Conservation (phyloP, 2,329 filamentous ascomycete genomes). For the Penicillium sp. region DNA sequence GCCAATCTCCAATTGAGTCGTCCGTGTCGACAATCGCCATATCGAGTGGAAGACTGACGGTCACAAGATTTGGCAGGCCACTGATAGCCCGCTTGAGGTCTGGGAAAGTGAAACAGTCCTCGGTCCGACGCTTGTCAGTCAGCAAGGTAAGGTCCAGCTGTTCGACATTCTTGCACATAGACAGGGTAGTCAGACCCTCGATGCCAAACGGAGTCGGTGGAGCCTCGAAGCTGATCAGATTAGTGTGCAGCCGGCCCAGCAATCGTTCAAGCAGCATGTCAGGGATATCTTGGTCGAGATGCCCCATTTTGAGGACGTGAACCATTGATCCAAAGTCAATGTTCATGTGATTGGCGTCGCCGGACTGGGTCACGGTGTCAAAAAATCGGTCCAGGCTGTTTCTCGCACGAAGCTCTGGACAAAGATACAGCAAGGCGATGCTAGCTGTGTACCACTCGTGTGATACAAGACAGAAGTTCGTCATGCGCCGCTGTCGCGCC, state of each 20-base stretch:
- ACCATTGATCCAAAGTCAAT: constrained; percentile 51
- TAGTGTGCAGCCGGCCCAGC: constrained; percentile 53
- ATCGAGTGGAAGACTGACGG: constrained; percentile 43
- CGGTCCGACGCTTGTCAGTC: constrained; percentile 48
- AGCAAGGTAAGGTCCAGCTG: constrained; percentile 49
- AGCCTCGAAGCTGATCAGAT: constrained; percentile 55
- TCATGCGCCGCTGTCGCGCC: constrained; percentile 48
- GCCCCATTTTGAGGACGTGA: constrained; percentile 52
- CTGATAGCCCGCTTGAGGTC: constrained; percentile 52
- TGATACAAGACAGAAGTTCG: constrained; percentile 53
- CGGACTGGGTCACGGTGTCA: constrained; percentile 52
- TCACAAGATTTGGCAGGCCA: constrained; percentile 45
- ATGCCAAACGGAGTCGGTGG: constrained; percentile 58
- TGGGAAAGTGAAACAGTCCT: constrained; percentile 42
- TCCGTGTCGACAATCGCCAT: constrained; percentile 5
- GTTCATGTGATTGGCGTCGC: constrained; percentile 34
- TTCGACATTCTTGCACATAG: constrained; percentile 53
- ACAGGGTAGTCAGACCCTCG: constrained; percentile 57
- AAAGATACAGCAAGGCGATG: constrained; percentile 52
- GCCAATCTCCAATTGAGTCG: neutral
- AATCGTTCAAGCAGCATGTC: constrained; percentile 58
- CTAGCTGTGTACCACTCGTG: constrained; percentile 58
- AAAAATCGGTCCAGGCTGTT: constrained; percentile 55
- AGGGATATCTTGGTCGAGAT: constrained; percentile 59
- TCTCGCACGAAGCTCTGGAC: constrained; percentile 50